These are phyloP conservation scores for Fusarium oxysporum DNA, from an alignment of 2,329 filamentous ascomycete genomes.

Conservation along the genomic window DNA sequence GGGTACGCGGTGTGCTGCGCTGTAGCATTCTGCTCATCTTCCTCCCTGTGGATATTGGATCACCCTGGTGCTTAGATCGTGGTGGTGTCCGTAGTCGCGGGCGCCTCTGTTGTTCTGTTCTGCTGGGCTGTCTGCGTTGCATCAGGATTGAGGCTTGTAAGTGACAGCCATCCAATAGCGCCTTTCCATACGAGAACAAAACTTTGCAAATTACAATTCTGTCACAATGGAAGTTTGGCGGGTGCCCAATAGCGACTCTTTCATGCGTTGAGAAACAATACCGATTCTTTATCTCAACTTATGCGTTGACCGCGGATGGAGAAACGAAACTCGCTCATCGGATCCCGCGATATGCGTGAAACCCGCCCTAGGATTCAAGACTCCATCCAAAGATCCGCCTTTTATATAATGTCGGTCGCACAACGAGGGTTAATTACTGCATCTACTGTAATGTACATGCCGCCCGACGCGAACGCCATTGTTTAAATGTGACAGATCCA, in stretches of 20 bases:
- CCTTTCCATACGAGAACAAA: slow-evolving; percentile 12
- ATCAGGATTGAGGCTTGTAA: slow-evolving; percentile 33
- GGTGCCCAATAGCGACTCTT: slow-evolving; percentile 18
- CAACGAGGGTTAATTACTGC: not conserved
- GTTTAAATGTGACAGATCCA: slow-evolving; percentile 7
- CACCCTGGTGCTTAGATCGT: slow-evolving; percentile 27
- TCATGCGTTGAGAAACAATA: not conserved
- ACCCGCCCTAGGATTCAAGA: slow-evolving; percentile 13
- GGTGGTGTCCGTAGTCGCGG: slow-evolving; percentile 5
- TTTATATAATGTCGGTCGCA: not conserved
- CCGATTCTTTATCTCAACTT: not conserved
- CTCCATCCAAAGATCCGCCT: slow-evolving; percentile 25
- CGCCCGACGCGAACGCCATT: slow-evolving; percentile 21
- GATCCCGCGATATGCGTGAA: slow-evolving; percentile 21
- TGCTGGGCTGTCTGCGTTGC: slow-evolving; percentile 4
- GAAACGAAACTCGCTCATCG: not conserved
- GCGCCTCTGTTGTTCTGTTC: slow-evolving; percentile 21
- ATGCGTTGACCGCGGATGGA: slow-evolving; percentile 2
- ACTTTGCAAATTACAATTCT: slow-evolving; percentile 12
- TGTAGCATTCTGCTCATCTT: slow-evolving; percentile 5
- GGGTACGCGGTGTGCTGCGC: slow-evolving; percentile 33
- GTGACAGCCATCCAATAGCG: slow-evolving; percentile 32
- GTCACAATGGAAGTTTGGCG: not conserved
- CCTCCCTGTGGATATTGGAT: slow-evolving; percentile 8
- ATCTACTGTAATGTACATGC: slow-evolving; percentile 8